Percentiles rank a stretch among this genome's conserved stretches.
These are phyloP conservation scores for Wallacemonas sp. DNA, from an alignment of 208 protist species.

Conservation along the genomic window DNA sequence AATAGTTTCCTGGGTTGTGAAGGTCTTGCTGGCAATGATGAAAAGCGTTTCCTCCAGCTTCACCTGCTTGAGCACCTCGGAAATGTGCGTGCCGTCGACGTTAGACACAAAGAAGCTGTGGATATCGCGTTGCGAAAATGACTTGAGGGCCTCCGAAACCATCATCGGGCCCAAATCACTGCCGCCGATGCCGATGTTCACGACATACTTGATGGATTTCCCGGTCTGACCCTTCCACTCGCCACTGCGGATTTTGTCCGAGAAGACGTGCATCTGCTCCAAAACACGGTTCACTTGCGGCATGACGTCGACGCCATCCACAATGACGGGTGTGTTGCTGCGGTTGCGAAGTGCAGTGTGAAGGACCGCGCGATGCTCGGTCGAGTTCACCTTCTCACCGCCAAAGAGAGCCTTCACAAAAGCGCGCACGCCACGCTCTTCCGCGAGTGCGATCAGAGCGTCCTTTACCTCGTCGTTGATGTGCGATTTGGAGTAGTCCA, in stretches of 20 bases:
- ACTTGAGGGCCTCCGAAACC: conserved; percentile 94
- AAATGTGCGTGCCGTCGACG: conserved; percentile 96
- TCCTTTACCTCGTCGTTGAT: conserved; percentile 93
- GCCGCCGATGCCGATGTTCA: conserved; percentile 98
- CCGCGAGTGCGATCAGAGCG: conserved; percentile 81
- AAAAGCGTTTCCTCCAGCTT: conserved; percentile 95
- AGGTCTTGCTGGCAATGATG: conserved; percentile 97
- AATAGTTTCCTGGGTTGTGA: conserved; percentile 97
- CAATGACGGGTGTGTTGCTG: conserved; percentile 75
- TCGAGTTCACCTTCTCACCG: conserved; percentile 96
- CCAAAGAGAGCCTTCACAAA: conserved; percentile 88
- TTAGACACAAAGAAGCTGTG: conserved; percentile 96
- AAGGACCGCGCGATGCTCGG: conserved; percentile 93
- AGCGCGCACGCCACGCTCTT: conserved; percentile 71
- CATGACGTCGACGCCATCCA: conserved; percentile 96
- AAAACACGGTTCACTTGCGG: conserved; percentile 92
- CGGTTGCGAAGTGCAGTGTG: conserved; percentile 96
- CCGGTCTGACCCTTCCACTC: conserved; percentile 94
- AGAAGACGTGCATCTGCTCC: conserved; percentile 91
- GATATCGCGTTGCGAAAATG: conserved; percentile 64
- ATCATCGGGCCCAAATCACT: conserved; percentile 96
- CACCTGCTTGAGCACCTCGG: conserved; percentile 82
- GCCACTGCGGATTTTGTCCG: conserved; percentile 84
- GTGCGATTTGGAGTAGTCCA: conserved; percentile 96
- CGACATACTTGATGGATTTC: conserved; percentile 93